phyloP scores from a whole-genome alignment of 2,329 filamentous ascomycete genomes.

The Penicillium sp. region DNA sequence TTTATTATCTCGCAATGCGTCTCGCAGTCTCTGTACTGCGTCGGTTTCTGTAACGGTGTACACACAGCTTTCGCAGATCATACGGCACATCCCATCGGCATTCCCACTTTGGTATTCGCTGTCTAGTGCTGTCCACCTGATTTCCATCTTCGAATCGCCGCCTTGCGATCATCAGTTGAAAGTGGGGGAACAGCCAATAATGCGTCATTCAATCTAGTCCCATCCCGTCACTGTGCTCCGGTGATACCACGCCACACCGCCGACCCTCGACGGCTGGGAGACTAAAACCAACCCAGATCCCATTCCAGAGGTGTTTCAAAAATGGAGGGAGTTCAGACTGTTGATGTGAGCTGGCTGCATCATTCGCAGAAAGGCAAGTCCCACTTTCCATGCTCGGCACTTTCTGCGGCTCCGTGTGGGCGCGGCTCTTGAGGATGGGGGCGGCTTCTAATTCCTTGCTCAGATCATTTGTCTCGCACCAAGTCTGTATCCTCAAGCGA shows the following conservation, averaged over 20 bases:
- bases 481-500: conserved; percentile 40
- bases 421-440: not conserved
- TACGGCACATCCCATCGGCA: conserved; percentile 1
- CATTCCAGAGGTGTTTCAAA: conserved; percentile 22
- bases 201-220: conserved; percentile 26
- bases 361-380: conserved; percentile 76
- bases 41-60: not conserved
- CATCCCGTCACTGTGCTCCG: conserved; percentile 20
- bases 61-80: conserved; percentile 6
- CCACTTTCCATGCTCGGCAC: conserved; percentile 3
- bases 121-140: conserved; percentile 9
- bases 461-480: conserved; percentile 39
- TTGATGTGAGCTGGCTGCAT: conserved; percentile 92
- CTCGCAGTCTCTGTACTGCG: not conserved
- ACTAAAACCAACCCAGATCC: not conserved
- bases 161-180: conserved; percentile 9
- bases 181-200: conserved; percentile 27
- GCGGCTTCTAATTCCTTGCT: conserved; percentile 9
- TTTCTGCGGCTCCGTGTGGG: not conserved
- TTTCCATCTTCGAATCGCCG: conserved; percentile 6
- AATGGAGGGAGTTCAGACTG: conserved; percentile 80
- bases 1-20: conserved; percentile 5
- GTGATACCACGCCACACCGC: conserved; percentile 22
- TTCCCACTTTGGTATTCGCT: not conserved
- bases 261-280: conserved; percentile 8